Evolutionary conservation across 768 basidiomycete species (phyloP).

Genomic region (Lactifluus hygrophoroides): DNA sequence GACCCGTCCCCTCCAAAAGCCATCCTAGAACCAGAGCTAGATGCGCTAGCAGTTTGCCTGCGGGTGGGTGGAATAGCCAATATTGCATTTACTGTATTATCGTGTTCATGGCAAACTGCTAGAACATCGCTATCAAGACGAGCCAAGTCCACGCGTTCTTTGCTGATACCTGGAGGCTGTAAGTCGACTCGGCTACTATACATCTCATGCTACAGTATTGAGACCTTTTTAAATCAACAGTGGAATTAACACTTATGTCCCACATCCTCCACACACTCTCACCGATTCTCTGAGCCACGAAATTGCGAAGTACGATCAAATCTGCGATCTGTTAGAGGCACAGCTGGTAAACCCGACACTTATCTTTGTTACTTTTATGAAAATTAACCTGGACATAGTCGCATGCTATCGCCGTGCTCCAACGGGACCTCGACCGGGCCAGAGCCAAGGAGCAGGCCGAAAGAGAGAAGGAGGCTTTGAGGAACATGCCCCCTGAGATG

Average conservation of each 20-base stretch:
- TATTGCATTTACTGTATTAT: neutral
- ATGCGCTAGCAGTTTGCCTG: slow-evolving; percentile 46
- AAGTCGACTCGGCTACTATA: slow-evolving; percentile 25
- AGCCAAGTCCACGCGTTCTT: slow-evolving; percentile 67
- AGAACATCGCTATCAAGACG: slow-evolving; percentile 34
- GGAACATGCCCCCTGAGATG: slow-evolving; percentile 26
- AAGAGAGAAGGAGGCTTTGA: slow-evolving; percentile 24
- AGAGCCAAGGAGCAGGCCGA: slow-evolving; percentile 38
- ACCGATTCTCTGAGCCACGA: slow-evolving; percentile 61
- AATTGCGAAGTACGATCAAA: slow-evolving; percentile 70
- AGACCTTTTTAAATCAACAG: slow-evolving; percentile 29
- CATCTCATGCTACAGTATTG: neutral
- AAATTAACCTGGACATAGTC: slow-evolving; percentile 34
- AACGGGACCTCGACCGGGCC: slow-evolving; percentile 54
- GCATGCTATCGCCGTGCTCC: slow-evolving; percentile 61
- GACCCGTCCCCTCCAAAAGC: slow-evolving; percentile 31
- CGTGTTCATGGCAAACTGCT: neutral
- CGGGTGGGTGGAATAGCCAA: slow-evolving; percentile 35
- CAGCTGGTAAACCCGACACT: slow-evolving; percentile 43
- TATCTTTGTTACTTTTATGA: neutral
- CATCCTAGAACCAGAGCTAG: slow-evolving; percentile 59
- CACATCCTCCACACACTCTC: slow-evolving; percentile 55
- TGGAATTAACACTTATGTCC: slow-evolving; percentile 47
- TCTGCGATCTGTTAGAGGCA: slow-evolving; percentile 71
- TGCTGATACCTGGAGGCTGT: slow-evolving; percentile 58